Evolutionary conservation across 1,139 yeast genomes (phyloP).

Genomic region (Saccharomyces hybrid): DNA sequence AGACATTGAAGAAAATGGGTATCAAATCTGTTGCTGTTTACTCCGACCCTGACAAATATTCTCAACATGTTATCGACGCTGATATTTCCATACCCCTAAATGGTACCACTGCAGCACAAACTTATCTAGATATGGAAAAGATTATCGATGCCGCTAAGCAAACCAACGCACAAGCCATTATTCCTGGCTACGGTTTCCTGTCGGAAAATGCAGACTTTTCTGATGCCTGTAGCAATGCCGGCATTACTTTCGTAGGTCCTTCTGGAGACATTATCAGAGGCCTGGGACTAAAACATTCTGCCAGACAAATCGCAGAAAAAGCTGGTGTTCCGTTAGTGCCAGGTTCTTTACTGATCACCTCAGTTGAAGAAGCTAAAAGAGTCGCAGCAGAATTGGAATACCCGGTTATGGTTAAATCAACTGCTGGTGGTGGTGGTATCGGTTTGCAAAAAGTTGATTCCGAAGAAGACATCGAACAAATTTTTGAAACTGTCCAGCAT

Average conservation of each 20-base stretch:
- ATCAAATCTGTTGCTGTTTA: constrained; percentile 80
- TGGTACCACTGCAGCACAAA: constrained; percentile 82
- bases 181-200: constrained; percentile 95
- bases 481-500: constrained; percentile 87
- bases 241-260: constrained; percentile 91
- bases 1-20: constrained; percentile 71
- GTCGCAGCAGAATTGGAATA: constrained; percentile 76
- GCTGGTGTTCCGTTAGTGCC: constrained; percentile 95
- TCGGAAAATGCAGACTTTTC: constrained; percentile 96
- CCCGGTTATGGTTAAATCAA: constrained; percentile 93
- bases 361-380: constrained; percentile 63
- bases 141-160: constrained; percentile 77
- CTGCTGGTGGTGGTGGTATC: constrained; percentile 99
- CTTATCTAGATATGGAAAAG: constrained; percentile 79
- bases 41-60: constrained; percentile 83
- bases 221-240: constrained; percentile 73
- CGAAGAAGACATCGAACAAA: constrained; percentile 69
- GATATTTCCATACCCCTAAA: constrained; percentile 73
- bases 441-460: constrained; percentile 90
- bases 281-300: constrained; percentile 90
- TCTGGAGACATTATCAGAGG: constrained; percentile 86
- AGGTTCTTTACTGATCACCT: constrained; percentile 74
- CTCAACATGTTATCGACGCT: constrained; percentile 77
- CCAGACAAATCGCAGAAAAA: constrained; percentile 80
- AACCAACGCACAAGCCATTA: constrained; percentile 82